Evolutionary conservation across 140 eudicot species (phyloP).

Genomic region (Oenanthe javanica): DNA sequence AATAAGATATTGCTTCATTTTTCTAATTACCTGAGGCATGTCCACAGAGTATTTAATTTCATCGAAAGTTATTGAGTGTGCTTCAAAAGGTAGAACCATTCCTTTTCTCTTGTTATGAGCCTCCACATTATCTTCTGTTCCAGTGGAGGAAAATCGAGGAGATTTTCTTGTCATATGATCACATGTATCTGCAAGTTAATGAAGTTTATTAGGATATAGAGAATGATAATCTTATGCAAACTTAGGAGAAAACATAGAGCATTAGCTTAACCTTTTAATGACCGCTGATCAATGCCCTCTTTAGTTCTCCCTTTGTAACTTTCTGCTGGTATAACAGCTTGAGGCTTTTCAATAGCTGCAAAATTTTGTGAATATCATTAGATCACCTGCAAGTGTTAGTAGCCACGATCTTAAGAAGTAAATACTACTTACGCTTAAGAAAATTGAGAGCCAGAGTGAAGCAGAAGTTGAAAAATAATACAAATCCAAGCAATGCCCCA

Average conservation of each 20-base stretch:
- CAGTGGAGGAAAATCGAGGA: conserved; percentile 4
- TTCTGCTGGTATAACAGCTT: conserved; percentile 32
- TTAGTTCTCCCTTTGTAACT: not conserved
- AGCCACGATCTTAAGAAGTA: not conserved
- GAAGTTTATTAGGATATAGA: conserved; percentile 4
- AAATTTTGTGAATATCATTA: not conserved
- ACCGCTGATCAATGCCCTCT: not conserved
- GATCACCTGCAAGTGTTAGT: no score
- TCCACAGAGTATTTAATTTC: conserved; percentile 46
- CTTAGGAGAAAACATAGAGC: not conserved
- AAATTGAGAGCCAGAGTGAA: conserved; percentile 28
- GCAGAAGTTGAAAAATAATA: conserved; percentile 21
- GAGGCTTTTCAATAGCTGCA: conserved; percentile 40
- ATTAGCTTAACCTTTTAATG: not conserved
- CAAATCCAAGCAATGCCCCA: conserved; percentile 38
- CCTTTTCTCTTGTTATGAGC: conserved; percentile 30
- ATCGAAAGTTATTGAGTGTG: conserved; percentile 48
- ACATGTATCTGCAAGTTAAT: conserved; percentile 9
- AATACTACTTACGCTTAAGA: conserved; percentile 32
- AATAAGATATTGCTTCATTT: not conserved
- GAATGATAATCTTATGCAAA: not conserved
- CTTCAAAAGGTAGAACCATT: conserved; percentile 58
- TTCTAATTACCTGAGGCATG: conserved; percentile 41
- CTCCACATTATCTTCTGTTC: conserved; percentile 5
- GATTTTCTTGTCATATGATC: conserved; percentile 5